Conservation (phyloP, 2,329 filamentous ascomycete genomes). For the Catunica adiposa region DNA sequence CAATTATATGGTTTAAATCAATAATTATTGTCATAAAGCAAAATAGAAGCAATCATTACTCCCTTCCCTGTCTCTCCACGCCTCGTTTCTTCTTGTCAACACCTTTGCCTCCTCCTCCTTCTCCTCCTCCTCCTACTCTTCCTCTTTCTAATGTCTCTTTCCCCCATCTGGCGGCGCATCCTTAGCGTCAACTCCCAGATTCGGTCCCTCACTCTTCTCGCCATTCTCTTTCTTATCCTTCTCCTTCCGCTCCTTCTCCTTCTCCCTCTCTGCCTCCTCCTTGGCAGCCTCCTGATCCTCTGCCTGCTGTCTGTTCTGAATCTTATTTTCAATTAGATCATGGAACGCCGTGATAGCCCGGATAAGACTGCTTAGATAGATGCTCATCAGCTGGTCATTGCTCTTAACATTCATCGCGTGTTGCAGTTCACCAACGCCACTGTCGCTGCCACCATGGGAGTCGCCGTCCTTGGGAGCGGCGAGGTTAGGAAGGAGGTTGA, state of each 20-base stretch:
- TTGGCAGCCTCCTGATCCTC: constrained; percentile 89
- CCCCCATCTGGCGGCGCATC: constrained; percentile 40
- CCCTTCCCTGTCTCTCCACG: too few species aligned
- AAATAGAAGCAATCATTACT: background rate
- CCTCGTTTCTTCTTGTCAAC: background rate
- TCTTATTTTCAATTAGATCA: constrained; percentile 98
- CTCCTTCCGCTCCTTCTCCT: constrained; percentile 18
- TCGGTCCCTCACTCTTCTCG: constrained; percentile 6
- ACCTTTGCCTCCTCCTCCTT: background rate
- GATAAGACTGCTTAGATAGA: constrained; percentile 93
- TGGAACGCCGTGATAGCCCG: constrained; percentile 97
- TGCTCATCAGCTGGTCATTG: constrained; percentile 96
- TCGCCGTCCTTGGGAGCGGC: constrained; percentile 60
- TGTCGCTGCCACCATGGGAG: constrained; percentile 25
- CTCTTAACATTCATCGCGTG: constrained; percentile 98
- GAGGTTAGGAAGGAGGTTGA: constrained; percentile 93
- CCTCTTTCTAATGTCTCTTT: constrained; percentile 35
- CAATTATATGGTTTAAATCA: background rate
- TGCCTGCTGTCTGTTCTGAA: constrained; percentile 92
- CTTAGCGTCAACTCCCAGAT: constrained; percentile 16
- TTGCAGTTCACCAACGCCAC: constrained; percentile 66
- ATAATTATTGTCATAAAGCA: background rate
- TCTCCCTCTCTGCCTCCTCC: constrained; percentile 39
- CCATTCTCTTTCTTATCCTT: background rate
- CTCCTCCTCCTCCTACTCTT: constrained; percentile 18